phyloP scores from a whole-genome alignment of 2,329 filamentous ascomycete species.

The Botrytis fabae region DNA sequence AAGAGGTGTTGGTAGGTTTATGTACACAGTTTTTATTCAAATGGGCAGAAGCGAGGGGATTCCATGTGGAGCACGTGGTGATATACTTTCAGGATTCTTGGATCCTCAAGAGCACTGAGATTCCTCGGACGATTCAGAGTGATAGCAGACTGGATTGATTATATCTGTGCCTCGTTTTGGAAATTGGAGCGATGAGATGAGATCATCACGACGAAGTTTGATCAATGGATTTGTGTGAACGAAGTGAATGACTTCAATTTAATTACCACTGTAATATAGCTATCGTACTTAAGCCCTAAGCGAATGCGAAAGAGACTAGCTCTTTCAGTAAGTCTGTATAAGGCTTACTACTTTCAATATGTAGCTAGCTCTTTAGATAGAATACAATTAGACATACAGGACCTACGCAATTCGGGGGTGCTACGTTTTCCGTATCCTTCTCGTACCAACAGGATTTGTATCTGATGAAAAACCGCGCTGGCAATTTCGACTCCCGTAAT shows the following conservation, averaged over 20 bases:
- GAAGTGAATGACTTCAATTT: too few species aligned
- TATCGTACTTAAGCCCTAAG: too few species aligned
- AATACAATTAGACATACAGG: too few species aligned
- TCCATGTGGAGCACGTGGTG: neutral
- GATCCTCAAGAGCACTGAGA: neutral
- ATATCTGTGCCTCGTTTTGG: neutral
- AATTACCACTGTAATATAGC: too few species aligned
- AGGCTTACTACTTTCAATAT: too few species aligned
- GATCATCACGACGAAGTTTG: neutral
- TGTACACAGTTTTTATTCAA: fast-evolving
- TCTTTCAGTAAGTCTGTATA: too few species aligned
- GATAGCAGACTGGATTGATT: neutral
- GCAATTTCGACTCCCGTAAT: neutral
- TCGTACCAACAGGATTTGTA: neutral
- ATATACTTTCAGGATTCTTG: neutral
- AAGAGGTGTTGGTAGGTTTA: fast-evolving
- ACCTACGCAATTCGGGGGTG: too few species aligned
- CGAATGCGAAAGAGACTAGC: too few species aligned
- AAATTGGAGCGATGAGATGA: neutral
- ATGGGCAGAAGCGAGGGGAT: neutral
- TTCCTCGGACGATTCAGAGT: neutral
- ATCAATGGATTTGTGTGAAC: neutral
- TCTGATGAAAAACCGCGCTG: neutral
- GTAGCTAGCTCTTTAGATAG: too few species aligned
- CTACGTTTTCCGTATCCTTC: too few species aligned